Percentiles rank a stretch among this genome's conserved stretches.
These are phyloP conservation scores for Insectozyma bohioensis DNA, from an alignment of 1,139 yeast species.

Conservation along the genomic window DNA sequence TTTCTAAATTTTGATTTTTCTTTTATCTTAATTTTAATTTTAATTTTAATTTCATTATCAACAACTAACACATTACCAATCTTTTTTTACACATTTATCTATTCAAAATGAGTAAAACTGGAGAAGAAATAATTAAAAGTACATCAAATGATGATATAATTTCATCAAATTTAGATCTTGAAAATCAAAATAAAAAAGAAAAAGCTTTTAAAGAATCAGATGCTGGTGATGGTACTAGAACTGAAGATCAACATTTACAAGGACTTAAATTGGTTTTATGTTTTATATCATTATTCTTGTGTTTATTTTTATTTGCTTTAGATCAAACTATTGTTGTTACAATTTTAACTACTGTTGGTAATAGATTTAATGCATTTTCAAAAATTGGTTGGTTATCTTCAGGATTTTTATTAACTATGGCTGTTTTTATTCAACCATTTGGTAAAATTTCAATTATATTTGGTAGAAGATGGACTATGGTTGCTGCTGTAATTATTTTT, in stretches of 20 bases:
- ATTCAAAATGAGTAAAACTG: too few relatives aligned
- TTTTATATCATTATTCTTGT: slow-evolving; percentile 25
- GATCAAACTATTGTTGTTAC: slow-evolving; percentile 44
- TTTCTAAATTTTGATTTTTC: too few relatives aligned
- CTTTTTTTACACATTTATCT: too few relatives aligned
- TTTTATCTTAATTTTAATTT: too few relatives aligned
- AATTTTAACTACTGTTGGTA: slow-evolving; percentile 36
- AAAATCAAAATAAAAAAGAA: slow-evolving; percentile 6
- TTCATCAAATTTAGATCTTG: too few relatives aligned
- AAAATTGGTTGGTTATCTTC: slow-evolving; percentile 62
- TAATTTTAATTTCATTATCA: too few relatives aligned
- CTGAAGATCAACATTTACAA: slow-evolving; percentile 38
- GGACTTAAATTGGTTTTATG: slow-evolving; percentile 30
- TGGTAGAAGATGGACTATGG: slow-evolving; percentile 43
- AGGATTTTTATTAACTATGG: slow-evolving; percentile 51
- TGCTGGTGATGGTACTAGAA: slow-evolving; percentile 44
- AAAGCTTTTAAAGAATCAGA: slow-evolving; percentile 29
- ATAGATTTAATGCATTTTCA: slow-evolving; percentile 43
- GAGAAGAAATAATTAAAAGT: too few relatives aligned
- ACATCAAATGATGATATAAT: too few relatives aligned
- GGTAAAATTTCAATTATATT: slow-evolving; percentile 46
- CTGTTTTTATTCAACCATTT: slow-evolving; percentile 38
- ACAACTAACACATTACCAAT: too few relatives aligned
- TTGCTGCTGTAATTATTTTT: slow-evolving; percentile 33
- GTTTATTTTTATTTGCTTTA: slow-evolving; percentile 37